These are phyloP conservation scores for Phragmites australis DNA, from an alignment of 176 grass and related monocot genomes.

Conservation along the genomic window DNA sequence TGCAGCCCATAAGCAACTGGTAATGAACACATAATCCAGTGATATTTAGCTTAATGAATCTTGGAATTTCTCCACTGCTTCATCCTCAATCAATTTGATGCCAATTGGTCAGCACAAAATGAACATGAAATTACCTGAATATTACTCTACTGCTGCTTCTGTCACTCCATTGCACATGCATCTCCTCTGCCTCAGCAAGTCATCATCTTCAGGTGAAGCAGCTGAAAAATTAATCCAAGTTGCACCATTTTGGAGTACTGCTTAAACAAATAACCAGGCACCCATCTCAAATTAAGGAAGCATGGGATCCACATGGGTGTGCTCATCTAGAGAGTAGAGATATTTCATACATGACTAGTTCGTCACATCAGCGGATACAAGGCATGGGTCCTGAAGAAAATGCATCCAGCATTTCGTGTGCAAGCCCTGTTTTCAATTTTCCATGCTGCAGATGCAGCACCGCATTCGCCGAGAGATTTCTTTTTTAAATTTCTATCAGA, in stretches of 20 bases:
- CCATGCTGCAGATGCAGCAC: not conserved
- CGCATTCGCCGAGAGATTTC: no score
- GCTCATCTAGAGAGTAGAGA: not conserved
- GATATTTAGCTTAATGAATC: not conserved
- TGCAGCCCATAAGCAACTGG: not conserved
- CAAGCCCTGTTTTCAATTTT: not conserved
- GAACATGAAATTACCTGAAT: not conserved
- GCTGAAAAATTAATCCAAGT: not conserved
- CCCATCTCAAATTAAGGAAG: not conserved
- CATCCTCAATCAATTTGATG: not conserved
- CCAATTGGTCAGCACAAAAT: not conserved
- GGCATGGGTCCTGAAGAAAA: not conserved
- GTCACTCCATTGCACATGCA: not conserved
- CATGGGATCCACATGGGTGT: slow-evolving; percentile 1
- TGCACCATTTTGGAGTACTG: not conserved
- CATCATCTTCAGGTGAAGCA: not conserved
- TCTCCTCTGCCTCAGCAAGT: not conserved
- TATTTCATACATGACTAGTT: not conserved
- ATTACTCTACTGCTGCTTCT: not conserved
- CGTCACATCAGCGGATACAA: not conserved
- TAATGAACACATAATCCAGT: not conserved
- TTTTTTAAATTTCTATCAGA: no score
- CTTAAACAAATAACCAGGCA: not conserved
- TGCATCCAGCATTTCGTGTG: not conserved
- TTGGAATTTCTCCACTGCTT: not conserved